Evolutionary conservation across 805 yeast species (phyloP), one percentile per base, ranked within the genome.

Genomic region (Spathaspora passalidarum): DNA sequence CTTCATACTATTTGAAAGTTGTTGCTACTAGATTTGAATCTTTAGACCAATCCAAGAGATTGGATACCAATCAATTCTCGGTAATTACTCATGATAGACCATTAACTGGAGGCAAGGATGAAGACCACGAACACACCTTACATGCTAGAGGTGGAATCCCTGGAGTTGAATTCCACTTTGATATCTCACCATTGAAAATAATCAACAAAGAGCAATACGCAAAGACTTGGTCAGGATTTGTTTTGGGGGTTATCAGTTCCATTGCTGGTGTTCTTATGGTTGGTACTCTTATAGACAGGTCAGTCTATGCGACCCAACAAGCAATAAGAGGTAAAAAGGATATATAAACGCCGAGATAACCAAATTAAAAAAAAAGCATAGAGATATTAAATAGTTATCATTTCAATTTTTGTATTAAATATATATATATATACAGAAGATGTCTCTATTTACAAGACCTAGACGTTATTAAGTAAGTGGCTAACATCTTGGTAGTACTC

Each of bases 231-330:
- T 84, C 91, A 23, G 87, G 90, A 1, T 90, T 91, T 60, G 57
- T 89, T 20, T 69, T 90, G 48, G 89, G 91, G 29, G 88, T 87
- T 21, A 81, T 94, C 53, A 86, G 96, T 46, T 88, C 95, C 6
- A 77, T 92, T 35, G 98, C 97, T 8, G 97, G 98, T 40, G 90
- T 94, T 9, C 72, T 94, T 48, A 91, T 97, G 21, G 90, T 92
- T 21, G 98, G 96, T 8, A 85, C 97, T 0, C 80, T 91, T 32
- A 65, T 91, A 40, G 99, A 94, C 63, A 79, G 89, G 49, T 82
- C 95, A 2, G 86, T 90, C 4, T 90, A 88, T 80, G 92, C 88
- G 10, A 96, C 96, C 1, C 91, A 90, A 60, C 81, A 80, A 63
- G 88, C 84, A 11, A 65, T 90, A 23, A 73, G 78, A 56, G 79